phyloP scores from a whole-genome alignment of 2,329 filamentous ascomycete species.

The Sporothrix luriei region DNA sequence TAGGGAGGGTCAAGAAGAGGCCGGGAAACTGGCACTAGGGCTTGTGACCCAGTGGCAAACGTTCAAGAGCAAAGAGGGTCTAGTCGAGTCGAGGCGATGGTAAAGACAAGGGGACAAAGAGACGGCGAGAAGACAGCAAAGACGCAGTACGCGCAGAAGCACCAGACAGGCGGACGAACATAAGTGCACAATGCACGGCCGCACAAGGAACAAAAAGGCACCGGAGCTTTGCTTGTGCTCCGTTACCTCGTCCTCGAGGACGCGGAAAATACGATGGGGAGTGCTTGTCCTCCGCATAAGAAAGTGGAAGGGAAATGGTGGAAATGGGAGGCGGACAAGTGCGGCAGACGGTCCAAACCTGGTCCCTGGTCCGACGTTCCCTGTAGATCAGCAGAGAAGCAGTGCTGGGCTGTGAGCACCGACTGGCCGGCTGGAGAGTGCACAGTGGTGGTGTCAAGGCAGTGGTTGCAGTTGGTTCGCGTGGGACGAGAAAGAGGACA shows the following conservation, averaged over 20 bases:
- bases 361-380: constrained; percentile 1
- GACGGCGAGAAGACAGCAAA: constrained; percentile 1
- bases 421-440: background rate
- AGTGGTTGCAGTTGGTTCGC: background rate
- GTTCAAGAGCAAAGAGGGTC: constrained; percentile 20
- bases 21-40: background rate
- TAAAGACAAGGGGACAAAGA: background rate
- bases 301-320: background rate
- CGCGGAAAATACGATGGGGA: background rate
- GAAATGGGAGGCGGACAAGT: constrained; percentile 8
- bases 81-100: background rate
- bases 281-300: background rate
- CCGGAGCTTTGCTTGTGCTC: background rate
- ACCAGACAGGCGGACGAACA: no score
- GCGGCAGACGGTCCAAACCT: constrained; percentile 7
- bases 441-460: background rate
- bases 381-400: constrained; percentile 20
- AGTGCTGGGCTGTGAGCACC: background rate
- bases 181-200: background rate
- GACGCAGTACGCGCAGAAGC: background rate
- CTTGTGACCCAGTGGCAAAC: constrained; percentile 19
- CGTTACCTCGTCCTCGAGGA: constrained; percentile 1
- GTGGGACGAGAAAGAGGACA: constrained; percentile 10
- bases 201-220: background rate
- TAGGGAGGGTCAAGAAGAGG: background rate